Base-by-base conservation (phyloP, 2,329 filamentous ascomycete species). In the Microdochium nivale region DNA sequence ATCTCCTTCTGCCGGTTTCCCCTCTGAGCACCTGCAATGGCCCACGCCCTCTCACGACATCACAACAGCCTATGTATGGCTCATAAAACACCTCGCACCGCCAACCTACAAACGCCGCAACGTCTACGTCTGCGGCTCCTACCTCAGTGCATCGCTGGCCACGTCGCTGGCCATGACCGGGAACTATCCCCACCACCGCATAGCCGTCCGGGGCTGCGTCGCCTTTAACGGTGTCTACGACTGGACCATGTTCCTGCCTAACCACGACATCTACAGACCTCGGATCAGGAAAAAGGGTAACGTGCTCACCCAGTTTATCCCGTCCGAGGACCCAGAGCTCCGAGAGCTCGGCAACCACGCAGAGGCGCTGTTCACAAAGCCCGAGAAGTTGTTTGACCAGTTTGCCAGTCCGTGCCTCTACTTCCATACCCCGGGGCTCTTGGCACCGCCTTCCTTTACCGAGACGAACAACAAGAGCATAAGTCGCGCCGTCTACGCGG, bases 191-290 rank as follows among this genome's bases (percentile, higher is more conserved):
- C 67, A 75, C 51, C 59, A 65, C 14, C 65, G 59, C 30, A 70
- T 79, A 59, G 70, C 68, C 37, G 68, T 84, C 44, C 71, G 77
- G 10, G 80, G 80, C 8, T 63, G 83, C 30, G 66, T 80, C 16
- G 73, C 75, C 8, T 77, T 77, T 63, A 81, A 85, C 56, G 81
- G 80, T 43, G 72, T 85, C 53, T 85, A 81, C 66, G 77, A 85
- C 66, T 85, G 81, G 82, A 81, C 79, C 52, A 77, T 71, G 62
- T 79, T 83, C 53, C 70, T 81, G 11, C 76, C 77, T 0, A 72
- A 77, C 55, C 77, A 82, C 52, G 70, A 68, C 7, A 63, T 73
- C 54, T 73, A 79, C 57, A 56, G 61, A 32, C 52, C 52, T 5
- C 7, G 7, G n/a, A 51, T 58, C 1, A 49, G 54, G 25, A 52